Evolutionary conservation across 2,329 filamentous ascomycete genomes (phyloP), one percentile per base, ranked within the genome.

Genomic region (Microcyclospora tardicrescens): DNA sequence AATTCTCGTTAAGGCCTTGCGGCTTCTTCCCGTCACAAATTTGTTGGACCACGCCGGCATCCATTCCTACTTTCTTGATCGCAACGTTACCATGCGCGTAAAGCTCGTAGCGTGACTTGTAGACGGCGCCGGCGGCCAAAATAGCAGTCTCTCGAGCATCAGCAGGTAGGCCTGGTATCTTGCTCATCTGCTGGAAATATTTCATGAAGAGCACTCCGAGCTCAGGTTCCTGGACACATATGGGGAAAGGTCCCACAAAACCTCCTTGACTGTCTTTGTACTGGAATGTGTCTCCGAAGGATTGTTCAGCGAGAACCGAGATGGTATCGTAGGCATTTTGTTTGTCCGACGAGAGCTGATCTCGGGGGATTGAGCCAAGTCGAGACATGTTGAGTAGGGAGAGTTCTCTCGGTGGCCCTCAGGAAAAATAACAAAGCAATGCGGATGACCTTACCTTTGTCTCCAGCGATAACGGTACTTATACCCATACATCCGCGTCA

Each of bases 81-180:
- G 44, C 49, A 16, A 50, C 41, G n/a, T 37, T 31, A 2, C 14
- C 29, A 29, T 53, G 49, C 10, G 50, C 44, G 37, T 53, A 52
- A 28, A 49, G 28, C 35, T 52, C 50, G 36, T 46, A 53, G 10
- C 14, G 36, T 10, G 43, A 40, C 29, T 48, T n/a, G 38, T 42
- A 52, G 10, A 40, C 34, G 13, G 45, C 41, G 2, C 48, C 49
- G 10, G 43, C 40, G 14, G 48, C 42, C 16, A 54, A 37, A 16
- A 53, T 52, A 6, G 47, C 46, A 5, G 44, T 40, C 38, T 52
- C 49, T 28, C 42, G 45, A 9, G 42, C 48, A 15, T 48, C 42
- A 11, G 36, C 24, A 2, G 51, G 46, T 9, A 53, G 30, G 1
- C 40, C 36, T 2, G 38, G 34, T 6, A 51, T 42, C 12, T 39